These are phyloP conservation scores for Ceratocystis cacaofunesta DNA, from an alignment of 2,329 filamentous ascomycete genomes.

Conservation along the genomic window DNA sequence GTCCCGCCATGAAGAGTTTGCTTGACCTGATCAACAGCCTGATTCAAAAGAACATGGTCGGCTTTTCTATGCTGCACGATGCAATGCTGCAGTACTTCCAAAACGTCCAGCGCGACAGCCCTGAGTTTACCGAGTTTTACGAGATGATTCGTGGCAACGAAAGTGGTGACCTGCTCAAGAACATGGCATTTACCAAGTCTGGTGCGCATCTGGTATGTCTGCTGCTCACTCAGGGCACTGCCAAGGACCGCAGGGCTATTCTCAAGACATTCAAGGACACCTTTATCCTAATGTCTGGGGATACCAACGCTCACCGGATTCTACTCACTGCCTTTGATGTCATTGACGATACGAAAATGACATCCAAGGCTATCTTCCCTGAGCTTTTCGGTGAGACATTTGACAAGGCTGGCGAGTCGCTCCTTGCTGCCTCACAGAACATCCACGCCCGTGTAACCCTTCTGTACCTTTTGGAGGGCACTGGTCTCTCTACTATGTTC, in stretches of 20 bases:
- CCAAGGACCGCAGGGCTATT: constrained; percentile 86
- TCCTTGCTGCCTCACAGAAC: constrained; percentile 50
- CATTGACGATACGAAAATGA: constrained; percentile 85
- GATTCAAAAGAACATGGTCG: constrained; percentile 90
- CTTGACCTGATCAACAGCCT: constrained; percentile 79
- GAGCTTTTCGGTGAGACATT: constrained; percentile 66
- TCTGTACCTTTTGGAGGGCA: constrained; percentile 66
- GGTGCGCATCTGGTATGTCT: constrained; percentile 71
- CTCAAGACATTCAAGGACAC: constrained; percentile 83
- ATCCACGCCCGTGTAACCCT: constrained; percentile 51
- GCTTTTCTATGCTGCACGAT: constrained; percentile 95
- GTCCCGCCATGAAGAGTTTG: constrained; percentile 72
- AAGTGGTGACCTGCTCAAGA: constrained; percentile 78
- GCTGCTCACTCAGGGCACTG: constrained; percentile 66
- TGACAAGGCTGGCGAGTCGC: constrained; percentile 46
- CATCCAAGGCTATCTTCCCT: constrained; percentile 69
- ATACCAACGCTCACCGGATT: constrained; percentile 63
- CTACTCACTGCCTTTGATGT: constrained; percentile 79
- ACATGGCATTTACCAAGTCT: constrained; percentile 87
- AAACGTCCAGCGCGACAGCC: constrained; percentile 58
- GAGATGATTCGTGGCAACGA: constrained; percentile 88
- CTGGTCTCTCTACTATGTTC: constrained; percentile 43
- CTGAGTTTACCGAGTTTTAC: constrained; percentile 74
- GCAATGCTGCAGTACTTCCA: constrained; percentile 96
- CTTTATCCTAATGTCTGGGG: constrained; percentile 69